These are phyloP conservation scores for Hawksworthiomyces lignivorus DNA, from an alignment of 2,329 filamentous ascomycete genomes.

Conservation along the genomic window DNA sequence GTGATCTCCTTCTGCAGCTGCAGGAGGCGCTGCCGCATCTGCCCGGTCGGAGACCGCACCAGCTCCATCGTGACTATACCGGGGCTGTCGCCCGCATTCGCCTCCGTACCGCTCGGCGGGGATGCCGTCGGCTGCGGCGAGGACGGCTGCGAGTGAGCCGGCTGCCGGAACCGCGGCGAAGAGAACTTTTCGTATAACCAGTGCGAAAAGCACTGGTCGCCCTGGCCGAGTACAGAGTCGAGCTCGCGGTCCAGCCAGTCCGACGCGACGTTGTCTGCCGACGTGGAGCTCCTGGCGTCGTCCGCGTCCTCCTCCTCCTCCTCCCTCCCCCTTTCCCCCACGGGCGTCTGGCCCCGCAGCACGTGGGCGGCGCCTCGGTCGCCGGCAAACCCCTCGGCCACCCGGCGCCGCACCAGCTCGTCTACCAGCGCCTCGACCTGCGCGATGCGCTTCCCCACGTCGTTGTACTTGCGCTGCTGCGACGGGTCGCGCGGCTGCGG, in stretches of 20 bases:
- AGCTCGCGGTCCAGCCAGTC: slow-evolving; percentile 1
- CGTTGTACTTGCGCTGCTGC: slow-evolving; percentile 2
- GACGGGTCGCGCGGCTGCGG: slow-evolving; percentile 4
- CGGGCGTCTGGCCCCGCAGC: background rate
- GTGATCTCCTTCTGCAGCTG: slow-evolving; percentile 2
- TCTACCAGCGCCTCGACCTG: slow-evolving; percentile 30
- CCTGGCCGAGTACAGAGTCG: slow-evolving; percentile 1
- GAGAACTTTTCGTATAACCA: slow-evolving; percentile 2
- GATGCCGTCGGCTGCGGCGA: no score
- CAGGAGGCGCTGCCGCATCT: background rate
- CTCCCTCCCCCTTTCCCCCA: background rate
- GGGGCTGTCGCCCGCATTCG: no score
- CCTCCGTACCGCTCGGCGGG: no score
- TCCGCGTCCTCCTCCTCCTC: background rate
- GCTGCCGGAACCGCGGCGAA: background rate
- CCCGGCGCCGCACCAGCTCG: slow-evolving; percentile 20
- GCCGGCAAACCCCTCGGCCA: background rate
- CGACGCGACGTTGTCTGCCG: background rate
- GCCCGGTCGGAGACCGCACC: no score
- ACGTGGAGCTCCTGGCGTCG: background rate
- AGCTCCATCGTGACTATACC: no score
- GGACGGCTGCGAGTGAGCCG: background rate
- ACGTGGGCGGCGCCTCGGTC: background rate
- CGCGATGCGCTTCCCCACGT: slow-evolving; percentile 9
- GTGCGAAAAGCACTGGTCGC: slow-evolving; percentile 2